Percentiles rank a stretch among this genome's conserved stretches.
phyloP scores from a whole-genome alignment of 371 early-diverging fungal species.

The Mucor irregularis region DNA sequence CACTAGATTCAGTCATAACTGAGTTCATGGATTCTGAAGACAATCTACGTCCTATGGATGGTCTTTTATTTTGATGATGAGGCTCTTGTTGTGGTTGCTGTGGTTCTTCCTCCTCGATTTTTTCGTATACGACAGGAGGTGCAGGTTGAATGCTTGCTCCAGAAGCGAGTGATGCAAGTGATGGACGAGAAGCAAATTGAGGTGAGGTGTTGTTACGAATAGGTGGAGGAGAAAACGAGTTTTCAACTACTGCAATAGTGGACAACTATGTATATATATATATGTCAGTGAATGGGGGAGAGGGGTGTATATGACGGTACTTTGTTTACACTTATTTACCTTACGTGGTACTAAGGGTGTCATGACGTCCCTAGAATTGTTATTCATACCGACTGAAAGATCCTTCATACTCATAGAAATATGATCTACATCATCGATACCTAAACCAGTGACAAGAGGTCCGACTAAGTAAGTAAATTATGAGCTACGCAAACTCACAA shows the following conservation, averaged over 20 bases:
- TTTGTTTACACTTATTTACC: conserved; percentile 20
- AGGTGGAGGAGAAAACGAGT: conserved; percentile 12
- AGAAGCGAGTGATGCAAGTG: conserved; percentile 41
- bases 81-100: background rate
- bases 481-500: too few relatives aligned
- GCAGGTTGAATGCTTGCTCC: conserved; percentile 35
- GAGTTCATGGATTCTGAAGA: conserved; percentile 40
- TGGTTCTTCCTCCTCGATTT: conserved; percentile 18
- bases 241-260: background rate
- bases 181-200: conserved; percentile 37
- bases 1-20: conserved; percentile 39
- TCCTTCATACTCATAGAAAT: conserved; percentile 32
- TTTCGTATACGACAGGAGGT: conserved; percentile 5
- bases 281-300: background rate
- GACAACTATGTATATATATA: conserved; percentile 9
- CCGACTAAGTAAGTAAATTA: background rate
- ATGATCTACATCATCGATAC: conserved; percentile 43
- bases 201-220: conserved; percentile 29
- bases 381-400: conserved; percentile 19
- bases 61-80: background rate
- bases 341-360: conserved; percentile 39
- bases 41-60: conserved; percentile 19
- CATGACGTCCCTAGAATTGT: too few relatives aligned
- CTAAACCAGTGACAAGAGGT: conserved; percentile 25
- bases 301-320: background rate